Percentiles rank a stretch among this genome's conserved stretches.
Evolutionary conservation across 495 filamentous ascomycete species (phyloP).

Genomic region (Aspergillus baeticus): DNA sequence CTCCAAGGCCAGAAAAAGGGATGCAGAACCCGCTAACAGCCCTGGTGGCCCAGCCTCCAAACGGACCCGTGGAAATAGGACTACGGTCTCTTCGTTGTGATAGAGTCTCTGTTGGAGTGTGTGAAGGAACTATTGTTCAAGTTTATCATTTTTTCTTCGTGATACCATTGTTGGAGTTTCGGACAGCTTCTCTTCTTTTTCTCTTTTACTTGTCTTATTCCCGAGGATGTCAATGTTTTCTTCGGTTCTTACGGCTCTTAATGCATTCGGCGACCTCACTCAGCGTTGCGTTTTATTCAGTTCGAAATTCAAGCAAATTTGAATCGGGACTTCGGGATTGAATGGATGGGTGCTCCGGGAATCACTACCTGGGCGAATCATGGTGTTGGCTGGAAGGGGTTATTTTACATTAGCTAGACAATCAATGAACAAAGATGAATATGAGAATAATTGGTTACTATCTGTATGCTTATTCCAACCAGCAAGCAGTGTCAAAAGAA

Average conservation of each 20-base stretch:
- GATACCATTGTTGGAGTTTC: conserved; percentile 12
- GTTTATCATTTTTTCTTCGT: not conserved
- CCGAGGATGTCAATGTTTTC: conserved; percentile 4
- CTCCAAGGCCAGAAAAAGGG: conserved; percentile 30
- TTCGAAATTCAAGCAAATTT: conserved; percentile 13
- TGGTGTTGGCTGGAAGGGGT: not conserved
- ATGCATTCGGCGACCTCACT: conserved; percentile 6
- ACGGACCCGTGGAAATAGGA: conserved; percentile 25
- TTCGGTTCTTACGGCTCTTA: conserved; percentile 9
- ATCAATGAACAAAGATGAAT: conserved; percentile 16
- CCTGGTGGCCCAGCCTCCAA: conserved; percentile 29
- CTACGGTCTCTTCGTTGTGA: conserved; percentile 15
- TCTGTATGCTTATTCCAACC: conserved; percentile 7
- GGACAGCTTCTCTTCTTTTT: not conserved
- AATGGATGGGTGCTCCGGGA: conserved; percentile 2
- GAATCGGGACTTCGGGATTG: conserved; percentile 5
- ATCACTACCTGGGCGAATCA: conserved; percentile 14
- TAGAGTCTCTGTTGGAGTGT: not conserved
- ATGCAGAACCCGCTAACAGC: conserved; percentile 26
- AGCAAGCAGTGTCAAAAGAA: conserved; percentile 15
- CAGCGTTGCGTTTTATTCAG: not conserved
- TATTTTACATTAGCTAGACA: conserved; percentile 13
- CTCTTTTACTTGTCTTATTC: conserved; percentile 6
- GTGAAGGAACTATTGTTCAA: not conserved
- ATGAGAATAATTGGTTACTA: not conserved